Percentiles rank a stretch among this genome's conserved stretches.
Evolutionary conservation across 2,329 filamentous ascomycete species (phyloP).

Genomic region (Trichoderma hamatum): DNA sequence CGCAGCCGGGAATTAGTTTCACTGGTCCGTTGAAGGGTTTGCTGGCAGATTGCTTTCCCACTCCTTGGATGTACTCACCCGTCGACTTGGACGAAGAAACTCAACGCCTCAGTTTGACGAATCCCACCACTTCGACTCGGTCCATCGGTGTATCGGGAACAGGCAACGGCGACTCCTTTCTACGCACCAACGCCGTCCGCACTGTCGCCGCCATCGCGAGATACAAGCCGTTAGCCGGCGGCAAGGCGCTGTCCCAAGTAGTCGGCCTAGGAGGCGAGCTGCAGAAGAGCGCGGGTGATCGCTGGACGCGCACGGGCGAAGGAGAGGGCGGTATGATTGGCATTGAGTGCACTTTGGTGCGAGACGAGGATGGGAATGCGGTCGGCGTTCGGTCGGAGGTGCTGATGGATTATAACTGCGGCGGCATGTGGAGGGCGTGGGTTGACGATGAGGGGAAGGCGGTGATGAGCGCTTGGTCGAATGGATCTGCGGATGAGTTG

Average conservation of each 20-base stretch:
- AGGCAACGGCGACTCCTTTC: constrained; percentile 87
- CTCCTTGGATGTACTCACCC: constrained; percentile 47
- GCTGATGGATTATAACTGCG: constrained; percentile 80
- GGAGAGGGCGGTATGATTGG: constrained; percentile 87
- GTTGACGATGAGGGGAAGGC: constrained; percentile 63
- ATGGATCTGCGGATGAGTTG: constrained; percentile 34
- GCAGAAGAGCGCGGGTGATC: constrained; percentile 70
- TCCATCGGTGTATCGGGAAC: constrained; percentile 71
- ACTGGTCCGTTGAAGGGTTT: constrained; percentile 49
- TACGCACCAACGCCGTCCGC: constrained; percentile 70
- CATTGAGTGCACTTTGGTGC: constrained; percentile 62
- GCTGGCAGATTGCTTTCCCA: constrained; percentile 64
- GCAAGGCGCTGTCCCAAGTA: constrained; percentile 64
- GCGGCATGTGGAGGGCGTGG: constrained; percentile 85
- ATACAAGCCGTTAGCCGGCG: constrained; percentile 58
- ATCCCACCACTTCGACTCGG: constrained; percentile 30
- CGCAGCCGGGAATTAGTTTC: constrained; percentile 30
- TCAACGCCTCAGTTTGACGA: background rate
- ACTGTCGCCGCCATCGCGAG: constrained; percentile 74
- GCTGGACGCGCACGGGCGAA: constrained; percentile 75
- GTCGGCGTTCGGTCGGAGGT: constrained; percentile 54
- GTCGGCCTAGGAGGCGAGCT: constrained; percentile 74
- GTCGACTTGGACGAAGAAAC: constrained; percentile 1
- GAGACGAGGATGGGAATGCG: constrained; percentile 47
- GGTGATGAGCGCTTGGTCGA: constrained; percentile 52